Evolutionary conservation across 139 green algal genomes (phyloP).

Genomic region (Ulvella scutata): DNA sequence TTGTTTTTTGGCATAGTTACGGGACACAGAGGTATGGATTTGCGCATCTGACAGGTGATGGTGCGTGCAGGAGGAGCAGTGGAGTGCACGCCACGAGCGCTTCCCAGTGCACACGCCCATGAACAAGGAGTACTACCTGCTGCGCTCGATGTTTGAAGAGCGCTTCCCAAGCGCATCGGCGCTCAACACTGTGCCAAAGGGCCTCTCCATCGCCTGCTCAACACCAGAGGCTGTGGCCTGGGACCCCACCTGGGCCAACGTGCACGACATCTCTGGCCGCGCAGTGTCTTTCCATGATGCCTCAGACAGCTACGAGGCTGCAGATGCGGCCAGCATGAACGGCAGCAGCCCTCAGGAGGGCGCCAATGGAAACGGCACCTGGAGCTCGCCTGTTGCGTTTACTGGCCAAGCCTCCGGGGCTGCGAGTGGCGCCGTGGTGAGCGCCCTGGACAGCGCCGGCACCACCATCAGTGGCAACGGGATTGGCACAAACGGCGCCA

Average conservation of each 20-base stretch:
- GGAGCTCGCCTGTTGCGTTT: too few species aligned
- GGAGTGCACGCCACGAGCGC: neutral
- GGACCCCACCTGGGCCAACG: constrained; percentile 43
- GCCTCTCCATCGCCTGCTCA: constrained; percentile 51
- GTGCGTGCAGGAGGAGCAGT: constrained; percentile 1
- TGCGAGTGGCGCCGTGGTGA: too few species aligned
- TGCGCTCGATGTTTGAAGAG: constrained; percentile 75
- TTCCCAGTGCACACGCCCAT: constrained; percentile 68
- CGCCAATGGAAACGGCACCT: too few species aligned
- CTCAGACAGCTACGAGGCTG: neutral
- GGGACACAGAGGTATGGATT: neutral
- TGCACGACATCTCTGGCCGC: constrained; percentile 54
- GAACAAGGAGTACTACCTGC: constrained; percentile 86
- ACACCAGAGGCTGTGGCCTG: constrained; percentile 46
- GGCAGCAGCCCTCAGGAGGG: neutral
- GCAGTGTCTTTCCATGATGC: constrained; percentile 23
- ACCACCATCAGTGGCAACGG: too few species aligned
- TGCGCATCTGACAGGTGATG: neutral
- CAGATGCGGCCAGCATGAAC: neutral
- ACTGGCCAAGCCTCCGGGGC: too few species aligned
- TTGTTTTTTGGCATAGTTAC: too few species aligned
- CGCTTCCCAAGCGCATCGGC: constrained; percentile 61
- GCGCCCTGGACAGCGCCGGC: too few species aligned
- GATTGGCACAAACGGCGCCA: too few species aligned
- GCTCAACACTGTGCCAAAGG: constrained; percentile 49